Evolutionary conservation across 2,329 filamentous ascomycete species (phyloP).

Genomic region (Bipolaris sorokiniana): DNA sequence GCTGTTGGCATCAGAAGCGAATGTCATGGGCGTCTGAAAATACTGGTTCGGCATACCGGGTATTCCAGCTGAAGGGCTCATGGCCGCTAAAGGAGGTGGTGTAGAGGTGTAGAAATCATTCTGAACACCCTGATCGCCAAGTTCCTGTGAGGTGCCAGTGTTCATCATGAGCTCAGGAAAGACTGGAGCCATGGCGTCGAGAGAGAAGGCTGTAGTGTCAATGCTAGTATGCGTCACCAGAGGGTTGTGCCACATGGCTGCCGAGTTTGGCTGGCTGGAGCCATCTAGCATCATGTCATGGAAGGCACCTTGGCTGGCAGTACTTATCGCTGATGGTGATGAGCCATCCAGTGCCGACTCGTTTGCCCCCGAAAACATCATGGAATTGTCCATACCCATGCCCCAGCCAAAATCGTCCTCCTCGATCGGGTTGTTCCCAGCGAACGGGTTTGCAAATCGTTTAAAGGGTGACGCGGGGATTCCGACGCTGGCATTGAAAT

Average conservation of each 20-base stretch:
- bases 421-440: slow-evolving; percentile 64
- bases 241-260: slow-evolving; percentile 49
- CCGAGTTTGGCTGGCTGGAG: slow-evolving; percentile 49
- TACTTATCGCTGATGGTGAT: slow-evolving; percentile 94
- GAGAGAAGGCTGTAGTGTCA: slow-evolving; percentile 69
- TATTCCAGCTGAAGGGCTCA: slow-evolving; percentile 72
- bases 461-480: slow-evolving; percentile 59
- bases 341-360: slow-evolving; percentile 90
- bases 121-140: slow-evolving; percentile 71
- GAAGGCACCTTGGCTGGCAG: slow-evolving; percentile 86
- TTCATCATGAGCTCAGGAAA: slow-evolving; percentile 73
- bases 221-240: slow-evolving; percentile 73
- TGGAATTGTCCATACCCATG: slow-evolving; percentile 78
- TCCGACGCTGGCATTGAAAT: slow-evolving; percentile 80
- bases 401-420: slow-evolving; percentile 88
- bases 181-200: slow-evolving; percentile 75
- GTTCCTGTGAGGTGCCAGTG: slow-evolving; percentile 77
- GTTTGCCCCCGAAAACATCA: slow-evolving; percentile 59
- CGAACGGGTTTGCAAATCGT: slow-evolving; percentile 58
- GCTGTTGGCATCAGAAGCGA: slow-evolving; percentile 70
- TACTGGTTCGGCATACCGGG: slow-evolving; percentile 66
- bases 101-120: slow-evolving; percentile 78
- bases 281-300: slow-evolving; percentile 93
- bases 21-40: slow-evolving; percentile 70
- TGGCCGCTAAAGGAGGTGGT: slow-evolving; percentile 74